These are phyloP conservation scores for Papiliotrema terrestris DNA, from an alignment of 1,284 basidiomycete species.

Conservation along the genomic window DNA sequence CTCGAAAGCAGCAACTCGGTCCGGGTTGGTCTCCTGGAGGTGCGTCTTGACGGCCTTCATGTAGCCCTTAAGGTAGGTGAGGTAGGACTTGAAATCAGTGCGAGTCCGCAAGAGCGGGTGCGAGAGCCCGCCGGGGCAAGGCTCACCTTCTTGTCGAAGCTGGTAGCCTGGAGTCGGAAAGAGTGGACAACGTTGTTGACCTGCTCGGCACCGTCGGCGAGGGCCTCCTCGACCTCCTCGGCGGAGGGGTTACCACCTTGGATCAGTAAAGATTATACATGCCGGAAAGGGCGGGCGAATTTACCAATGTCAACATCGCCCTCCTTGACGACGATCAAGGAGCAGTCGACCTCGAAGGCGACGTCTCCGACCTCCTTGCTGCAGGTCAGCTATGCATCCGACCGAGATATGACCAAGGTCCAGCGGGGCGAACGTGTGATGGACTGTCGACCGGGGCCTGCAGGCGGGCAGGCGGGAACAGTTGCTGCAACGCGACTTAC, in stretches of 20 bases:
- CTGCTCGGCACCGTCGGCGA: conserved; percentile 70
- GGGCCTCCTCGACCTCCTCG: conserved; percentile 78
- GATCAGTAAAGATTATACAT: not conserved
- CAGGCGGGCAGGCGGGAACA: no score
- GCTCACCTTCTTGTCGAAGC: conserved; percentile 82
- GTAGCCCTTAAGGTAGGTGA: conserved; percentile 85
- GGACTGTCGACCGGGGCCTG: no score
- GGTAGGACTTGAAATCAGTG: conserved; percentile 54
- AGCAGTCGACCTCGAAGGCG: conserved; percentile 87
- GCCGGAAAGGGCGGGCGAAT: conserved; percentile 24
- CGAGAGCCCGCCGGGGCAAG: not conserved
- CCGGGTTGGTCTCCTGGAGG: conserved; percentile 61
- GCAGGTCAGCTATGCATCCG: conserved; percentile 10
- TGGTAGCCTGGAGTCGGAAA: conserved; percentile 79
- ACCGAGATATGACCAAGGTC: not conserved
- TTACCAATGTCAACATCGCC: conserved; percentile 90
- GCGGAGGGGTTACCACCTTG: conserved; percentile 84
- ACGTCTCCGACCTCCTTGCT: conserved; percentile 81
- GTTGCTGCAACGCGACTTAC: conserved; percentile 51
- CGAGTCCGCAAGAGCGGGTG: not conserved
- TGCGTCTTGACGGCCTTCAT: conserved; percentile 75
- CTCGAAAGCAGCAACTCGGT: conserved; percentile 76
- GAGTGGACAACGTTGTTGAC: conserved; percentile 94
- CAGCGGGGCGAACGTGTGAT: no score
- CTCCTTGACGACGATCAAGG: conserved; percentile 67